phyloP scores from a whole-genome alignment of 1,284 basidiomycete species.

The Chalciporus sp. region DNA sequence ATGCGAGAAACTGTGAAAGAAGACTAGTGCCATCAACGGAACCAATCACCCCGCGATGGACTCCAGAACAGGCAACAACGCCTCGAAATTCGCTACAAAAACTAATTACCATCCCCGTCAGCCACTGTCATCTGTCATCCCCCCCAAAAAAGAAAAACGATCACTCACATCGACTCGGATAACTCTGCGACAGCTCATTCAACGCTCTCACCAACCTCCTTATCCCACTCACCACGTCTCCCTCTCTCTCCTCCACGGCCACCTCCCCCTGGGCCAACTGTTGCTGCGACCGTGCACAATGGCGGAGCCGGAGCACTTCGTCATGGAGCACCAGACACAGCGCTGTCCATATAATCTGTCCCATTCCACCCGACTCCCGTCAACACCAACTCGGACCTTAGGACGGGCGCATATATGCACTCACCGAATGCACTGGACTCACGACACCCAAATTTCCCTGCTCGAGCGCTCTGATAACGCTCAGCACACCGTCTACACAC shows the following conservation, averaged over 20 bases:
- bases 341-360: constrained; percentile 28
- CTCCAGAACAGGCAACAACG: constrained; percentile 25
- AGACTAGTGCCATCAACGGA: no score
- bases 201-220: constrained; percentile 16
- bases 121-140: neutral
- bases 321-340: constrained; percentile 25
- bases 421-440: constrained; percentile 23
- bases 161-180: constrained; percentile 21
- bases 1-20: no score
- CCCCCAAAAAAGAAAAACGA: neutral
- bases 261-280: neutral
- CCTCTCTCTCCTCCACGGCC: constrained; percentile 4
- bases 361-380: neutral
- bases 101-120: constrained; percentile 11
- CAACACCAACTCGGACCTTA: no score
- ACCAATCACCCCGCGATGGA: constrained; percentile 14
- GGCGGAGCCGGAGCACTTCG: constrained; percentile 21
- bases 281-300: neutral
- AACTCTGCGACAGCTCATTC: constrained; percentile 21
- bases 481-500: constrained; percentile 29
- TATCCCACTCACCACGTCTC: constrained; percentile 18
- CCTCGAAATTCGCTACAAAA: constrained; percentile 28
- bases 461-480: constrained; percentile 19
- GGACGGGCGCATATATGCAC: neutral
- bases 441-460: constrained; percentile 2